Evolutionary conservation across 1,139 yeast species (phyloP), one percentile per base, ranked within the genome.

Genomic region (Protomyces gravidus): DNA sequence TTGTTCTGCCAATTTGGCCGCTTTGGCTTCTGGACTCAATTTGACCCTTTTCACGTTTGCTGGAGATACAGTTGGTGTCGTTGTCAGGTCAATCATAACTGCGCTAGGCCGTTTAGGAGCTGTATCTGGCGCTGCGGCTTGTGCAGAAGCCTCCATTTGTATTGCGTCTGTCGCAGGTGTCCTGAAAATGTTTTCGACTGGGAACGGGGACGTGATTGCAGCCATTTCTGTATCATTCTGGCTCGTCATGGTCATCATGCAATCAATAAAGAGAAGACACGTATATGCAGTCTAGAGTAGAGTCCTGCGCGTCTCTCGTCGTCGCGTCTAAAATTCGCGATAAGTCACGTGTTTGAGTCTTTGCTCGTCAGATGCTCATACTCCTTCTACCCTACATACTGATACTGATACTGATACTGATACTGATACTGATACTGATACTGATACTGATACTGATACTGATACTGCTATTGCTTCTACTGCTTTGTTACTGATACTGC

Each of bases 1-100:
- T 21, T 23, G 27, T 25, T 36, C 40, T 17, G 52, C 52, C 5
- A 23, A 4, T 33, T 26, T 19, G 11, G 50, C 23, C 11, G 49
- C 45, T 32, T 57, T 28, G 30, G 19, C 27, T n/a, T 33, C 51
- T 5, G 52, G 45, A n/a, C 15, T 28, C 25, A 40, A 15, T 21
- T 49, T 39, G 9, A 39, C 13, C 26, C 55, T 17, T 48, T 50
- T 50, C 13, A 48, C 26, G 15, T 13, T 26, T 7, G 28, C 26
- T 19, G 55, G 36, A 39, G 26, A 50, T 11, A 26, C 30, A 27
- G 13, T 40, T 19, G 47, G 39, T 17, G 42, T 36, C 13, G 7
- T 15, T 13, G 36, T 5, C 7, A 30, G n/a, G 7, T 30, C 36
- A 30, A 30, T 7, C 2, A 2, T 13, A 5, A 15, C 36, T 13